phyloP scores from a whole-genome alignment of 768 basidiomycete species.

The Suillus lakei region DNA sequence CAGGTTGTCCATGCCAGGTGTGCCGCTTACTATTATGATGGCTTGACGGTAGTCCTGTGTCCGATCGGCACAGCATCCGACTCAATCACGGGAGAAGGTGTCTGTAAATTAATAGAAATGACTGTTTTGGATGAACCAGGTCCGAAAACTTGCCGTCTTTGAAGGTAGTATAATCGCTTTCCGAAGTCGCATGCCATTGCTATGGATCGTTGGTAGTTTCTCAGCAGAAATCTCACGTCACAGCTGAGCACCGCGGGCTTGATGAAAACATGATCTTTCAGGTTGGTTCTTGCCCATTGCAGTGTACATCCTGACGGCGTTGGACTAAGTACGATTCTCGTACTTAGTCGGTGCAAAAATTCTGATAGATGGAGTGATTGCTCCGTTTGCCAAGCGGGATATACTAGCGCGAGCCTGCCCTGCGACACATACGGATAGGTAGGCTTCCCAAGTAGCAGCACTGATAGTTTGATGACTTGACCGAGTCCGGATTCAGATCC shows the following conservation, averaged over 20 bases:
- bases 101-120: slow-evolving; percentile 2
- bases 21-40: neutral
- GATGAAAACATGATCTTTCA: neutral
- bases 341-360: neutral
- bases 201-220: slow-evolving; percentile 8
- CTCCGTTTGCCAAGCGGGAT: neutral
- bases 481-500: neutral
- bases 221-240: slow-evolving; percentile 9
- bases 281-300: neutral
- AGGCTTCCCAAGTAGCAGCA: neutral
- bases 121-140: neutral
- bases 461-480: neutral
- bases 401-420: neutral
- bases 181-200: slow-evolving; percentile 9
- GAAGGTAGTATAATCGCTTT: slow-evolving; percentile 8
- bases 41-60: neutral
- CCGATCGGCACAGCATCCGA: slow-evolving; percentile 8
- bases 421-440: neutral
- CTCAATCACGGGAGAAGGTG: slow-evolving; percentile 7
- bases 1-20: neutral
- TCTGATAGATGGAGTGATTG: neutral
- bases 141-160: slow-evolving; percentile 3
- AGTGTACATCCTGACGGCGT: neutral
- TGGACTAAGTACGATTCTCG: neutral
- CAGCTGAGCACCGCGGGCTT: slow-evolving; percentile 3